Evolutionary conservation across 768 basidiomycete genomes (phyloP).

Genomic region (Collybiopsis luxurians): DNA sequence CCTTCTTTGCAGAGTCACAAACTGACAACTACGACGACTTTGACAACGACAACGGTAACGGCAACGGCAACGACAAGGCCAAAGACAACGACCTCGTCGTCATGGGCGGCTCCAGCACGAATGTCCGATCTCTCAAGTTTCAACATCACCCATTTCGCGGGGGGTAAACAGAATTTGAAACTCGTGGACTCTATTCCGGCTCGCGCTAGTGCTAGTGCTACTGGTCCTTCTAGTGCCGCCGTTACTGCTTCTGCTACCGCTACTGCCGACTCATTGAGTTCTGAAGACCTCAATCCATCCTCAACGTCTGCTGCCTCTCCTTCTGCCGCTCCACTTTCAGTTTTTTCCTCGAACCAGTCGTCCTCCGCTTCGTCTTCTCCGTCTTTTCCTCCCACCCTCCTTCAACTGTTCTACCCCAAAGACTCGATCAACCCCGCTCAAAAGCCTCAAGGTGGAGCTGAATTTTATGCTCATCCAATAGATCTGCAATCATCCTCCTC

Average conservation of each 20-base stretch:
- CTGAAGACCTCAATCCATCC: constrained; percentile 6
- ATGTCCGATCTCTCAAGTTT: constrained; percentile 62
- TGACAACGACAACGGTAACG: constrained; percentile 3
- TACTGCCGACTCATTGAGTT: too few relatives aligned
- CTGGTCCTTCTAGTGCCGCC: neutral
- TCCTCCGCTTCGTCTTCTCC: constrained; percentile 1
- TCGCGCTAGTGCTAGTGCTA: constrained; percentile 22
- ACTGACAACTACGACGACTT: neutral
- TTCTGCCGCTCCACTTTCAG: too few relatives aligned
- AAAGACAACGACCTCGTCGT: constrained; percentile 14
- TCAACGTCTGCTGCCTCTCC: too few relatives aligned
- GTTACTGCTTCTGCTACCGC: constrained; percentile 3
- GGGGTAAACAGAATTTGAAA: constrained; percentile 51
- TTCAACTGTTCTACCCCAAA: constrained; percentile 69
- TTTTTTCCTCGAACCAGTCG: neutral
- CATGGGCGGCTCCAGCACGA: constrained; percentile 51
- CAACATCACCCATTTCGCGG: constrained; percentile 54
- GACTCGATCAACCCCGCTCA: constrained; percentile 66
- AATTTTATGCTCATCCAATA: constrained; percentile 56
- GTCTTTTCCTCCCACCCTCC: constrained; percentile 25
- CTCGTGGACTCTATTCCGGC: constrained; percentile 50
- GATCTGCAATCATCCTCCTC: too few relatives aligned
- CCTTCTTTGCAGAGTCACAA: too few relatives aligned
- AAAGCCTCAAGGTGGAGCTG: constrained; percentile 69
- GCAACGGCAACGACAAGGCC: constrained; percentile 16